A percentile compares a stretch with the other conserved stretches of the same genome.
phyloP scores from a whole-genome alignment of 306 rosid genomes.

The Betula pendula region DNA sequence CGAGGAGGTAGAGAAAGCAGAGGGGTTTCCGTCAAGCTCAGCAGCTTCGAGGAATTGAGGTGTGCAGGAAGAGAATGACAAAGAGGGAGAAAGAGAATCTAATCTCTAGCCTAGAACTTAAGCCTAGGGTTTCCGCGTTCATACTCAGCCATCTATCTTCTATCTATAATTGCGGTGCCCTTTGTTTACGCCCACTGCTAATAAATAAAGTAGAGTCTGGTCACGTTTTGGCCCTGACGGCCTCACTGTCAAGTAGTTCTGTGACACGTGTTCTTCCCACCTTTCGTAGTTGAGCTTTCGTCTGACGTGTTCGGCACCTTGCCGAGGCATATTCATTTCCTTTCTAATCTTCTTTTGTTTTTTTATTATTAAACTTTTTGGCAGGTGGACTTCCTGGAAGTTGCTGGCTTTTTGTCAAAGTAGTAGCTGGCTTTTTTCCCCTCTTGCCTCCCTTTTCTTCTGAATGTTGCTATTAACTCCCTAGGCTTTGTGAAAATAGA shows the following conservation, averaged over 20 bases:
- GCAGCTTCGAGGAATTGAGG: constrained; percentile 10
- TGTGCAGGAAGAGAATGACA: constrained; percentile 3
- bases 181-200: neutral
- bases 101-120: neutral
- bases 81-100: neutral
- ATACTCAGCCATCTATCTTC: neutral
- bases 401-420: too few species aligned
- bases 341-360: neutral
- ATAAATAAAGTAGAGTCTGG: neutral
- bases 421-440: too few species aligned
- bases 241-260: neutral
- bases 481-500: too few species aligned
- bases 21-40: neutral
- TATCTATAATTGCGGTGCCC: neutral
- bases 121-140: neutral
- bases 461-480: too few species aligned
- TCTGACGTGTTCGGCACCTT: neutral
- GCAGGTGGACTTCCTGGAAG: too few species aligned
- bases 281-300: too few species aligned
- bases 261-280: neutral
- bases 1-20: neutral
- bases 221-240: too few species aligned
- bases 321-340: neutral
- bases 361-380: neutral
- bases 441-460: too few species aligned